Conservation (phyloP, 2,329 filamentous ascomycete genomes). For the Xylaria sp. region DNA sequence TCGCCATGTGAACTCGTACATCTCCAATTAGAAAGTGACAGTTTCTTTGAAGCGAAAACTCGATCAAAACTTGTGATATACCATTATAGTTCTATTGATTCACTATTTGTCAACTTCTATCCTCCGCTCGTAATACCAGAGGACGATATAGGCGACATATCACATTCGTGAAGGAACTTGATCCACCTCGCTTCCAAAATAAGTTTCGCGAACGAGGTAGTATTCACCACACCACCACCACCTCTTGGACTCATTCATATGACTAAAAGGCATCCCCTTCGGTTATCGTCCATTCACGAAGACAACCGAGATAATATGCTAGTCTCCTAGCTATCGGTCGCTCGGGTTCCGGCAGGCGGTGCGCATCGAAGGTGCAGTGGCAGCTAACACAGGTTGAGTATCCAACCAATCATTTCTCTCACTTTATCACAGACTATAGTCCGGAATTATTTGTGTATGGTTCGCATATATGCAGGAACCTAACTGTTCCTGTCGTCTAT, state of each 20-base stretch:
- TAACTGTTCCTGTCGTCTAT: conserved; percentile 21
- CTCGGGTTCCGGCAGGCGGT: conserved; percentile 10
- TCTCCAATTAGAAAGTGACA: conserved; percentile 14
- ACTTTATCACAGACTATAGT: conserved; percentile 30
- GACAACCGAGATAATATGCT: conserved; percentile 27
- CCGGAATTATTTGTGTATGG: conserved; percentile 10
- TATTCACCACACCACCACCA: conserved; percentile 27
- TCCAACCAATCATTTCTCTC: conserved; percentile 31
- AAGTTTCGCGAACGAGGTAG: conserved; percentile 6
- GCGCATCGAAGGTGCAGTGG: conserved; percentile 12
- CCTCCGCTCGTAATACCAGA: conserved; percentile 26
- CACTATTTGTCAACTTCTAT: conserved; percentile 36
- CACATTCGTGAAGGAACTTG: conserved; percentile 19
- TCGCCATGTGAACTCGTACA: neutral
- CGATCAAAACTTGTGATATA: conserved; percentile 20
- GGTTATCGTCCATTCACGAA: conserved; percentile 35
- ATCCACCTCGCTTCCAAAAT: conserved; percentile 30
- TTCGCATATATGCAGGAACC: conserved; percentile 39
- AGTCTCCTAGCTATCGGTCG: conserved; percentile 24
- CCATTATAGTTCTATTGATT: conserved; percentile 19
- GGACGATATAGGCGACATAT: conserved; percentile 34
- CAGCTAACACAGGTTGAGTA: conserved; percentile 28
- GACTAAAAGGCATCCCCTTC: conserved; percentile 36
- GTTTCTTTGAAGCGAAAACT: conserved; percentile 27
- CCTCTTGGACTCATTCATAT: conserved; percentile 28